Conservation (phyloP, 2,329 filamentous ascomycete species). For the Aspergillus bombycis region DNA sequence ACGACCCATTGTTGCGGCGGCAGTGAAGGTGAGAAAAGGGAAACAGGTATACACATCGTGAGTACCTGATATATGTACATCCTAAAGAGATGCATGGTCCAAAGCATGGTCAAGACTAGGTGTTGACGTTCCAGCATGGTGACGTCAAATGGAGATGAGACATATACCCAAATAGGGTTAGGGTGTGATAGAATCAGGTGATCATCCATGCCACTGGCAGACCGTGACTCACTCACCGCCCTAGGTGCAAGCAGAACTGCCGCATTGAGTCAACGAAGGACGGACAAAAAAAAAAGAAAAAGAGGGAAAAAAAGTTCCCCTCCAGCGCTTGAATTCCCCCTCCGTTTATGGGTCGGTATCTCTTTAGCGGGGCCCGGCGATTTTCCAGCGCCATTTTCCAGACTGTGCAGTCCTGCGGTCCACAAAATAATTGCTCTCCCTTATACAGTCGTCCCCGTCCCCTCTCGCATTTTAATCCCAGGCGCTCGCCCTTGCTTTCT, state of each 20-base stretch:
- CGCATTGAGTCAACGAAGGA: slow-evolving; percentile 32
- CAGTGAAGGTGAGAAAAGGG: not conserved
- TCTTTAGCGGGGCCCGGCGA: slow-evolving; percentile 44
- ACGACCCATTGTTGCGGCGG: slow-evolving; percentile 23
- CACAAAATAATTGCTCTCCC: slow-evolving; percentile 21
- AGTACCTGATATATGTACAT: not conserved
- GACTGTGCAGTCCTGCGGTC: slow-evolving; percentile 21
- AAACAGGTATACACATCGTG: not conserved
- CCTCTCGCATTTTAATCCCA: slow-evolving; percentile 10
- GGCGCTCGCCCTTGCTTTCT: slow-evolving; percentile 14
- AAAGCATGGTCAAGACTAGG: not conserved
- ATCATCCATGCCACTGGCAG: not conserved
- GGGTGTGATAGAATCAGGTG: slow-evolving; percentile 21
- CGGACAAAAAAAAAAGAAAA: slow-evolving; percentile 29
- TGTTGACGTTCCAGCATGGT: slow-evolving; percentile 5
- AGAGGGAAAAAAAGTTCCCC: slow-evolving; percentile 30
- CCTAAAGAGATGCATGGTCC: not conserved
- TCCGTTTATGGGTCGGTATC: slow-evolving; percentile 43
- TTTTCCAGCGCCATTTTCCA: slow-evolving; percentile 36
- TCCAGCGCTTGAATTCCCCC: slow-evolving; percentile 20
- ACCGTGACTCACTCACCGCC: slow-evolving; percentile 34
- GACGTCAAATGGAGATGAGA: slow-evolving; percentile 20
- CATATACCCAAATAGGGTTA: slow-evolving; percentile 15
- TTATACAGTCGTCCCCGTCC: slow-evolving; percentile 19
- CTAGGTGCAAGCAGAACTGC: slow-evolving; percentile 22